Percentiles rank a stretch among this genome's conserved stretches.
These are phyloP conservation scores for Sistotremastrum niveocremeum DNA, from an alignment of 768 basidiomycete genomes.

Conservation along the genomic window DNA sequence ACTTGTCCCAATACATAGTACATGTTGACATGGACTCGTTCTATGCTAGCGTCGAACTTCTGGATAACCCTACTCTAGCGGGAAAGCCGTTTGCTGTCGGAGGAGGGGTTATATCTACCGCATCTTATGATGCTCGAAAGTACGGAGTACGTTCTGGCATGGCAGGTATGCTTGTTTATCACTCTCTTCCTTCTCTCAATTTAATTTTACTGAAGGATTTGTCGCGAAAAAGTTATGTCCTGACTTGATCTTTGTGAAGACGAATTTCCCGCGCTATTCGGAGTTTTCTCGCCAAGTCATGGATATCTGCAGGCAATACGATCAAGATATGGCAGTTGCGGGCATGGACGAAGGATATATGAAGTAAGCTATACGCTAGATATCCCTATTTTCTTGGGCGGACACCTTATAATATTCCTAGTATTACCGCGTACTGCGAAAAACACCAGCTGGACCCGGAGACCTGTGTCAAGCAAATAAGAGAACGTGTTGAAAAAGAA, in stretches of 20 bases:
- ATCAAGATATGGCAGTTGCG: constrained; percentile 59
- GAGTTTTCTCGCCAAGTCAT: constrained; percentile 67
- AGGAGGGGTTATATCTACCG: constrained; percentile 72
- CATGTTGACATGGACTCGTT: constrained; percentile 97
- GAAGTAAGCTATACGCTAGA: constrained; percentile 38
- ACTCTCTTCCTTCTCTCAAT: not conserved
- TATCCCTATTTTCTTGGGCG: constrained; percentile 3
- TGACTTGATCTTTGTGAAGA: constrained; percentile 56
- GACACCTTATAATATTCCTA: not conserved
- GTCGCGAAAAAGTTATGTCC: constrained; percentile 92
- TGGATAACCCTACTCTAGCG: constrained; percentile 45
- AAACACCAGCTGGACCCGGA: constrained; percentile 48
- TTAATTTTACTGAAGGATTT: constrained; percentile 39
- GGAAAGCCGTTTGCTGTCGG: constrained; percentile 77
- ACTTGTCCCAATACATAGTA: constrained; percentile 73
- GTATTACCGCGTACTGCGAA: constrained; percentile 71
- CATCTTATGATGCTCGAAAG: constrained; percentile 85
- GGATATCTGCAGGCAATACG: constrained; percentile 51
- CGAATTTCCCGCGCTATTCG: constrained; percentile 45
- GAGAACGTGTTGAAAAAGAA: constrained; percentile 56
- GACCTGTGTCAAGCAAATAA: constrained; percentile 68
- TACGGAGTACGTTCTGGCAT: constrained; percentile 89
- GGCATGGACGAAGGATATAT: constrained; percentile 88
- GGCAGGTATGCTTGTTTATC: constrained; percentile 44
- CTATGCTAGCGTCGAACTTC: constrained; percentile 67